Conservation (phyloP, 2,329 filamentous ascomycete genomes). For the Lachnellula arida region DNA sequence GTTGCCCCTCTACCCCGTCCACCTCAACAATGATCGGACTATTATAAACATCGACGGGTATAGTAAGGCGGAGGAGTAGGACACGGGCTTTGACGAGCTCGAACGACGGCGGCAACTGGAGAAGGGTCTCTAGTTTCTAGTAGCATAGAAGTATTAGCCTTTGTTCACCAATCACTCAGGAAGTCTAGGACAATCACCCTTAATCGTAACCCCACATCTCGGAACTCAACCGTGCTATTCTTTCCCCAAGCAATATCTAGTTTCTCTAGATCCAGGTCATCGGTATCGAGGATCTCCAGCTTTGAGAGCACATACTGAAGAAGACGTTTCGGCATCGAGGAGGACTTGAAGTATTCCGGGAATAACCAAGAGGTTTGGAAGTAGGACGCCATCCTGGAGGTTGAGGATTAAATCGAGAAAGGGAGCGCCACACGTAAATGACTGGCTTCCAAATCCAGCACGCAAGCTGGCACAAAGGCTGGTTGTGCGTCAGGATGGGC, state of each 20-base stretch:
- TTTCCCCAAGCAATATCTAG: slow-evolving; percentile 79
- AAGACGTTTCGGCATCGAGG: slow-evolving; percentile 83
- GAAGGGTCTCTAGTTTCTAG: slow-evolving; percentile 74
- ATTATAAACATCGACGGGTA: slow-evolving; percentile 83
- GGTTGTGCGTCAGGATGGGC: slow-evolving; percentile 14
- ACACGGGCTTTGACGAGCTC: slow-evolving; percentile 71
- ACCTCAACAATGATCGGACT: slow-evolving; percentile 79
- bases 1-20: slow-evolving; percentile 70
- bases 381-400: slow-evolving; percentile 31
- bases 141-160: slow-evolving; percentile 17
- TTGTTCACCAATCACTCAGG: background rate
- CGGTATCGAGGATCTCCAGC: slow-evolving; percentile 82
- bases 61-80: slow-evolving; percentile 69
- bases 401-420: background rate
- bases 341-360: slow-evolving; percentile 28
- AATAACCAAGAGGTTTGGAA: slow-evolving; percentile 12
- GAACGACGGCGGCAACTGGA: slow-evolving; percentile 70
- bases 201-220: slow-evolving; percentile 76
- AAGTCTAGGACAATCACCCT: slow-evolving; percentile 49
- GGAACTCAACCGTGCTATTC: slow-evolving; percentile 77
- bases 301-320: slow-evolving; percentile 80
- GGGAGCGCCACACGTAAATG: background rate
- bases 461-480: background rate
- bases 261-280: slow-evolving; percentile 79
- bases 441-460: slow-evolving; percentile 2